Conservation (phyloP, 192 early-diverging fungal genomes). For the Pecoramyces ruminantium region DNA sequence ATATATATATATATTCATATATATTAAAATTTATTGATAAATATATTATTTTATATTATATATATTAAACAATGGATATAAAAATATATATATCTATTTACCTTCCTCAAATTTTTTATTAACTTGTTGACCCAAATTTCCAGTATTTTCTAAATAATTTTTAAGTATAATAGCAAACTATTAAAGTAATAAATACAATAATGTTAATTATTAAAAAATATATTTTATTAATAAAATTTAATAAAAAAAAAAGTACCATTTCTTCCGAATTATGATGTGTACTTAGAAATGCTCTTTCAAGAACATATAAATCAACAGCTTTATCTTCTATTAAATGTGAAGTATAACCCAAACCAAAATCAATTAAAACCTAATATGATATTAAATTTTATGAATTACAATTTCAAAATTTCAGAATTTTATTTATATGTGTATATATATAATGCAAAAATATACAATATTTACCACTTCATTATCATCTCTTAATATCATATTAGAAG, state of each 20-base stretch:
- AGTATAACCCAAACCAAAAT: constrained; percentile 88
- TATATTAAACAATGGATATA: no score
- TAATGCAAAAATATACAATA: no score
- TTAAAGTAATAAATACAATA: no score
- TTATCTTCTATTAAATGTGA: constrained; percentile 81
- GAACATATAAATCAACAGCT: constrained; percentile 97
- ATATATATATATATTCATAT: no score
- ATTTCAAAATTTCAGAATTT: constrained; percentile 6
- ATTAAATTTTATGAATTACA: no score
- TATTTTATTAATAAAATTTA: no score
- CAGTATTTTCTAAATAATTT: not conserved
- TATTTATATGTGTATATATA: no score
- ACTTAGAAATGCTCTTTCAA: constrained; percentile 79
- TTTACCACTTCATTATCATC: constrained; percentile 25
- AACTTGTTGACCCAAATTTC: not conserved
- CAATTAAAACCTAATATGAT: constrained; percentile 52
- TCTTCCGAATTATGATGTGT: constrained; percentile 76
- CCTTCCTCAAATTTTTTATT: not conserved
- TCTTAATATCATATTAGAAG: constrained; percentile 78
- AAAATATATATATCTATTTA: not conserved
- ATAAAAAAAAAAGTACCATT: constrained; percentile 38
- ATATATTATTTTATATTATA: no score
- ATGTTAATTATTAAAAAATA: no score
- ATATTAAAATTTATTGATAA: no score
- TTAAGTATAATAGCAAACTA: not conserved